These are phyloP conservation scores for Colletotrichum karsti DNA, from an alignment of 2,329 filamentous ascomycete genomes.

Conservation along the genomic window DNA sequence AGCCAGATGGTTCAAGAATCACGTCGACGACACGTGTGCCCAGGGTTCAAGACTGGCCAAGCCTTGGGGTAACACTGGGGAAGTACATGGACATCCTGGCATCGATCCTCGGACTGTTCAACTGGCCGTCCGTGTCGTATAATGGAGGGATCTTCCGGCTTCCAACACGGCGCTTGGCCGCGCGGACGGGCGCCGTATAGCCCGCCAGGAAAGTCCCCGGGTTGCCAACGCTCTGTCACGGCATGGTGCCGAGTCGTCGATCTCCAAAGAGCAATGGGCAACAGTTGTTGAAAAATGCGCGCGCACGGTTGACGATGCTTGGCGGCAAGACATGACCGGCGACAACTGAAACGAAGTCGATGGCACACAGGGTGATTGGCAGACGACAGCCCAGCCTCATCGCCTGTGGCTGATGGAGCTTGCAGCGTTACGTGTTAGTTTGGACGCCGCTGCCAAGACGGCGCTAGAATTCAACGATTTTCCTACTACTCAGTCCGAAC, in stretches of 20 bases:
- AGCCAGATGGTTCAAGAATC: neutral
- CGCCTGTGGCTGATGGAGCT: neutral
- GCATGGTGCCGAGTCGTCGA: slow-evolving; percentile 13
- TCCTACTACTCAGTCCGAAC: neutral
- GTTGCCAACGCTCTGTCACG: neutral
- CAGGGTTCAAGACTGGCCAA: neutral
- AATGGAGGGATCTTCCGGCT: neutral
- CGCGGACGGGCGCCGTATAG: neutral
- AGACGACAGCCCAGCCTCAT: slow-evolving; percentile 3
- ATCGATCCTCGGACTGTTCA: neutral
- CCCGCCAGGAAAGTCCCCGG: slow-evolving; percentile 12
- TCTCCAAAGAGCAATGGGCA: slow-evolving; percentile 20
- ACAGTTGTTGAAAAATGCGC: neutral
- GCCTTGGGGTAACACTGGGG: neutral
- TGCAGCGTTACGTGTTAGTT: slow-evolving; percentile 7
- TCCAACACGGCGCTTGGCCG: neutral
- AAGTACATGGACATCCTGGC: slow-evolving; percentile 7
- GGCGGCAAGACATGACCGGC: neutral
- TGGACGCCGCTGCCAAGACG: neutral
- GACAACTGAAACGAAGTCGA: slow-evolving; percentile 15
- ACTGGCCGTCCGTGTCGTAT: neutral
- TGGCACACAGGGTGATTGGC: slow-evolving; percentile 1
- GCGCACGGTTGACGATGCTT: slow-evolving; percentile 8
- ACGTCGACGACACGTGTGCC: neutral
- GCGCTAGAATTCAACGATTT: neutral